Evolutionary conservation across 75 land plant genomes (phyloP), one percentile per base, ranked within the genome.

Genomic region (Pseudotsuga menziesii): DNA sequence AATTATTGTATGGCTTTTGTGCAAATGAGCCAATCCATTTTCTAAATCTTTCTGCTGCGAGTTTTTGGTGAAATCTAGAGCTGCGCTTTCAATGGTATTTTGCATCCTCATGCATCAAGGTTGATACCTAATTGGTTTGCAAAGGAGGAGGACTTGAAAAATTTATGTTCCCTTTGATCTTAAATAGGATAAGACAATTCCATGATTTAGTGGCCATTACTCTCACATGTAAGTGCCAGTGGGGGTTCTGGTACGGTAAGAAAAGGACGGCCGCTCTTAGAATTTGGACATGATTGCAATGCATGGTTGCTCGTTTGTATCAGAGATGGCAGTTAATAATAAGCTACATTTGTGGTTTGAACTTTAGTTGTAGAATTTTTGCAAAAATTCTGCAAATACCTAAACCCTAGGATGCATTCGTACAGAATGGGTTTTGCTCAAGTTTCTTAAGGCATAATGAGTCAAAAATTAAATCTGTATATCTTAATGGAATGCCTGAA

Each of bases 41-140:
- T n/a, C n/a, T n/a, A n/a, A n/a, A n/a, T n/a, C n/a, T n/a, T n/a
- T n/a, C n/a, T n/a, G n/a, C n/a, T n/a, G n/a, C n/a, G n/a, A n/a
- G n/a, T n/a, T n/a, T n/a, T n/a, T n/a, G n/a, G n/a, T n/a, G n/a
- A n/a, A n/a, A n/a, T n/a, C n/a, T n/a, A n/a, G n/a, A n/a, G n/a
- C n/a, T n/a, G n/a, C n/a, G n/a, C n/a, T n/a, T n/a, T n/a, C n/a
- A n/a, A n/a, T n/a, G n/a, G n/a, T n/a, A n/a, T n/a, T 69, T 78
- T 93, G 14, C 79, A 88, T 58, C 93, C 96, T 19, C 88, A 91
- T 81, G 86, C 87, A 2, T 78, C 89, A 14, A 85, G 76, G 77
- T 71, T 93, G 23, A 82, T 93, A 72, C 96, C 93, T 35, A 82
- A 81, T 56, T 89, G 89, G 86, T 91, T 82, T 85, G 91, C 91